Conservation (phyloP, 768 basidiomycete genomes). For the Leccinum incarnatum region DNA sequence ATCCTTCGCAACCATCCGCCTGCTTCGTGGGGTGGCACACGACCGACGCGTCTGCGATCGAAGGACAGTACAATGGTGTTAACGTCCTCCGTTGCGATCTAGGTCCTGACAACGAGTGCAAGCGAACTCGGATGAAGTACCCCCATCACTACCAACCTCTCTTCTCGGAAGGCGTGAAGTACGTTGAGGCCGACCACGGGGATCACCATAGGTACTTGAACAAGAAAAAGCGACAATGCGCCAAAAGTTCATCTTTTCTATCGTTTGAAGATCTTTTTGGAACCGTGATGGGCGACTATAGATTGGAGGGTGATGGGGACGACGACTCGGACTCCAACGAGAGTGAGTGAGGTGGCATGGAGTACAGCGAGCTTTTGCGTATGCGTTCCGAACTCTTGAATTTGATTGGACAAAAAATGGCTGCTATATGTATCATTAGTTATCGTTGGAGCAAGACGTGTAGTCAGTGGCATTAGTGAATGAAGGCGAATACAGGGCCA, state of each 20-base stretch:
- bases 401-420: neutral
- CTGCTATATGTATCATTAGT: neutral
- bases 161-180: neutral
- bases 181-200: neutral
- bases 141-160: neutral
- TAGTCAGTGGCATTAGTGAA: neutral
- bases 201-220: neutral
- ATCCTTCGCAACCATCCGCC: neutral
- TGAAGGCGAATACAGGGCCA: too few relatives aligned
- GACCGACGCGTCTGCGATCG: neutral
- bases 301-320: too few relatives aligned
- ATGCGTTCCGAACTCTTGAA: neutral
- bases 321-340: too few relatives aligned
- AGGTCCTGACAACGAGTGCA: neutral
- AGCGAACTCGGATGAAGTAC: neutral
- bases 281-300: neutral
- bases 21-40: slow-evolving; percentile 5
- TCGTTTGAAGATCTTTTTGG: neutral
- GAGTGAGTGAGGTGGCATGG: neutral
- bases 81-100: slow-evolving; percentile 2
- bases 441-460: neutral
- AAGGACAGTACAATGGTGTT: slow-evolving; percentile 1
- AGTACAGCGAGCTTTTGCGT: neutral
- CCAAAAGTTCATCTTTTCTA: neutral
- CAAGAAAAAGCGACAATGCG: neutral